Evolutionary conservation across 805 yeast genomes (phyloP), one percentile per base, ranked within the genome.

Genomic region (Kazachstania psychrophila): DNA sequence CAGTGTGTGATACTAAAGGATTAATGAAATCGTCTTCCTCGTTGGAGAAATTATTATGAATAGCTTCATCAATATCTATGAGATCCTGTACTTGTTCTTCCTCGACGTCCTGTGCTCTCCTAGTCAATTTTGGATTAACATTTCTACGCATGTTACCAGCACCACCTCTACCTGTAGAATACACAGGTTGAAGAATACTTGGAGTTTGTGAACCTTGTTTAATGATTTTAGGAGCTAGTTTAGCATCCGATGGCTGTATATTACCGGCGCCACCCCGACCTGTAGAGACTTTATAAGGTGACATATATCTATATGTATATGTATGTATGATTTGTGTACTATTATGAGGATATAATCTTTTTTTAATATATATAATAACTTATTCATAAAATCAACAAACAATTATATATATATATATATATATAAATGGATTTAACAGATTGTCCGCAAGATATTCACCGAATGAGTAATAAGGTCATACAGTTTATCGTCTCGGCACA

Each of bases 241-340:
- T 55, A 23, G 62, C 56, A 27, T 52, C 46, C 10, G 72, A 54
- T 3, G 64, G 47, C 46, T 69, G 64, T 37, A 79, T 73, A 56
- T 80, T 80, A 5, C 88, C 88, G 1, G 80, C 79, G 8, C 89
- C 89, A 9, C 89, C 89, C 45, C 89, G 68, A 5, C 88, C 88
- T 0, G 87, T 79, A n/a, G 84, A 49, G 11, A 58, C 39, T 40
- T 34, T 45, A 36, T 45, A 52, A 12, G 23, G 19, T 23, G 39
- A 25, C n/a, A 19, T 13, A n/a, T n/a, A n/a, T n/a, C n/a, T n/a
- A n/a, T n/a, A n/a, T n/a, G n/a, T n/a, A n/a, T n/a, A n/a, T n/a
- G n/a, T n/a, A n/a, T n/a, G n/a, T n/a, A n/a, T n/a, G n/a, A n/a
- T n/a, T n/a, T n/a, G n/a, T n/a, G n/a, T n/a, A n/a, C n/a, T n/a